A percentile compares a stretch with the other conserved stretches of the same genome.
phyloP scores from a whole-genome alignment of 208 protist species.

The Leishmania arabica region DNA sequence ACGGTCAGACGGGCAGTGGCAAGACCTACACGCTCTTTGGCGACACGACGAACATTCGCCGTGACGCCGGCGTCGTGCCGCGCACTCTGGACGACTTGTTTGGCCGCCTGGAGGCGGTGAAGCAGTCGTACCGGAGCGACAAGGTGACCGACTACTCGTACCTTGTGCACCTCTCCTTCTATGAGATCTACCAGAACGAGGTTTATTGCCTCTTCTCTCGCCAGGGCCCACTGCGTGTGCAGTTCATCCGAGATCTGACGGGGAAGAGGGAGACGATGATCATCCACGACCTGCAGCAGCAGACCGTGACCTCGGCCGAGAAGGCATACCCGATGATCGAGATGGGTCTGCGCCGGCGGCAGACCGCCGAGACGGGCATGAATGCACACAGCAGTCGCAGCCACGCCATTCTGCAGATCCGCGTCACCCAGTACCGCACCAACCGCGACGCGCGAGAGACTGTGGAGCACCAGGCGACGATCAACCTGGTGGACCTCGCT shows the following conservation, averaged over 20 bases:
- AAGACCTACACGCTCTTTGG: slow-evolving; percentile 56
- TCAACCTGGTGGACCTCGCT: slow-evolving; percentile 95
- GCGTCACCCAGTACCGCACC: slow-evolving; percentile 61
- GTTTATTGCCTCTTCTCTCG: slow-evolving; percentile 76
- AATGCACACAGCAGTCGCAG: slow-evolving; percentile 71
- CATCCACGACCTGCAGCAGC: slow-evolving; percentile 67
- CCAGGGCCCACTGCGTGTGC: slow-evolving; percentile 66
- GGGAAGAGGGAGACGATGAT: slow-evolving; percentile 69
- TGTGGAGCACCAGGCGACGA: slow-evolving; percentile 63
- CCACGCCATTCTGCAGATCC: slow-evolving; percentile 93
- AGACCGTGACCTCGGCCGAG: slow-evolving; percentile 47
- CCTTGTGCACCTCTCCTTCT: slow-evolving; percentile 69
- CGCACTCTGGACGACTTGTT: slow-evolving; percentile 75
- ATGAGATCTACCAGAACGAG: slow-evolving; percentile 85
- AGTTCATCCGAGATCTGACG: slow-evolving; percentile 43
- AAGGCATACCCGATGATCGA: slow-evolving; percentile 76
- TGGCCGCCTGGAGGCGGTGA: slow-evolving; percentile 49
- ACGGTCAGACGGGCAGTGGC: slow-evolving; percentile 15
- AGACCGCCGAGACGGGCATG: slow-evolving; percentile 93
- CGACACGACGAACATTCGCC: slow-evolving; percentile 53
- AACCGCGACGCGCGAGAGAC: slow-evolving; percentile 61
- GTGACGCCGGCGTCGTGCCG: slow-evolving; percentile 75
- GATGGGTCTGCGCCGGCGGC: slow-evolving; percentile 76
- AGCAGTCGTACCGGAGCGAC: slow-evolving; percentile 26
- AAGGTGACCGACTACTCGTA: slow-evolving; percentile 62